Conservation (phyloP, 2,329 filamentous ascomycete genomes). For the Fusarium marasasianum region DNA sequence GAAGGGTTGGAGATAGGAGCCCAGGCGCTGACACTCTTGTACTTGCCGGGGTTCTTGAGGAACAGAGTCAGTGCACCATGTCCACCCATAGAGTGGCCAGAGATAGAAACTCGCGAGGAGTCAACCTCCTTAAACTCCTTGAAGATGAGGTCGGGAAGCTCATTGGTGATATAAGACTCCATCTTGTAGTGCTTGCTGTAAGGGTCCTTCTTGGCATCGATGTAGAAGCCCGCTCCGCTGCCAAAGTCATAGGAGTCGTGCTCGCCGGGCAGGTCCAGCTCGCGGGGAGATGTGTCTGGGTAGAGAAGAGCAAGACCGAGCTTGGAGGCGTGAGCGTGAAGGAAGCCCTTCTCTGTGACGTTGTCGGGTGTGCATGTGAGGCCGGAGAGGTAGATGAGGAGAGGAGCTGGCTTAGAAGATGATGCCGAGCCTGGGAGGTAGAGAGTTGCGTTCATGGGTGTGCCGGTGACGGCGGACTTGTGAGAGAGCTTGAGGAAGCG, state of each 20-base stretch:
- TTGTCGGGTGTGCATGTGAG: constrained; percentile 95
- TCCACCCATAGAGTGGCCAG: constrained; percentile 96
- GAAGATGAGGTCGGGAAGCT: constrained; percentile 85
- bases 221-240: constrained; percentile 90
- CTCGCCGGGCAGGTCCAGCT: constrained; percentile 82
- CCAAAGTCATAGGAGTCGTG: constrained; percentile 93
- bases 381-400: constrained; percentile 93
- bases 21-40: constrained; percentile 89
- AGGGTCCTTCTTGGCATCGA: constrained; percentile 81
- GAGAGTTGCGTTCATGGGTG: constrained; percentile 92
- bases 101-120: constrained; percentile 76
- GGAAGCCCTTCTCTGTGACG: constrained; percentile 84
- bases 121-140: constrained; percentile 77
- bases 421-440: constrained; percentile 83
- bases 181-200: constrained; percentile 87
- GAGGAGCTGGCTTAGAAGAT: constrained; percentile 67
- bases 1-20: constrained; percentile 89
- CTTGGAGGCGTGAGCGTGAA: constrained; percentile 82
- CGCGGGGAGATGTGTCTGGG: constrained; percentile 93
- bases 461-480: constrained; percentile 79
- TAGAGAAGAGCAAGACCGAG: constrained; percentile 92
- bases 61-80: constrained; percentile 94
- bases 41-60: constrained; percentile 89
- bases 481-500: constrained; percentile 95
- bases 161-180: constrained; percentile 90